Evolutionary conservation across 768 basidiomycete genomes (phyloP).

Genomic region (Hypholoma sublateritium): DNA sequence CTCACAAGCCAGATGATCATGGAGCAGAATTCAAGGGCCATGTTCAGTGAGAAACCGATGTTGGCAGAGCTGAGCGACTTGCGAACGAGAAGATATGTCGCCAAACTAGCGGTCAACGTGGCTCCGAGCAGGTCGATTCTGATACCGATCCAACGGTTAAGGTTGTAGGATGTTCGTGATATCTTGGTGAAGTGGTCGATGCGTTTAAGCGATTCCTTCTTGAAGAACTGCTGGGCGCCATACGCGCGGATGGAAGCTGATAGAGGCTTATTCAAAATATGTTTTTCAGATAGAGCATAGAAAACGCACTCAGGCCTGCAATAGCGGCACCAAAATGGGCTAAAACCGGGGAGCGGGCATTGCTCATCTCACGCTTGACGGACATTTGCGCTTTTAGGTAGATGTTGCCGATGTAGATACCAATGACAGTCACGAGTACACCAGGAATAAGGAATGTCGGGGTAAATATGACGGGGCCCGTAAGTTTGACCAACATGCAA

Average conservation of each 20-base stretch:
- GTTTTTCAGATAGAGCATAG: background rate
- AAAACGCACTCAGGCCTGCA: conserved; percentile 47
- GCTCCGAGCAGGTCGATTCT: conserved; percentile 61
- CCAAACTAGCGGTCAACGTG: conserved; percentile 53
- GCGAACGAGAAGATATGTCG: conserved; percentile 51
- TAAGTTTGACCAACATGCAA: conserved; percentile 41
- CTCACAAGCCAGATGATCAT: conserved; percentile 54
- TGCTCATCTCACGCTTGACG: conserved; percentile 47
- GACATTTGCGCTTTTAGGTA: conserved; percentile 49
- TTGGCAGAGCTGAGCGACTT: conserved; percentile 35
- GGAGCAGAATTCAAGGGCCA: conserved; percentile 59
- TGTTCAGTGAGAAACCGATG: conserved; percentile 56
- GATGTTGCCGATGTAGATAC: conserved; percentile 40
- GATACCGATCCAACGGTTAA: conserved; percentile 49
- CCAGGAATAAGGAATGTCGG: conserved; percentile 50
- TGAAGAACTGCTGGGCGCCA: conserved; percentile 55
- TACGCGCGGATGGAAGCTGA: conserved; percentile 65
- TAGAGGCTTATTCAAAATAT: background rate
- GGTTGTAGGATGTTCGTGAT: conserved; percentile 48
- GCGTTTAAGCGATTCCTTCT: conserved; percentile 42
- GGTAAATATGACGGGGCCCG: conserved; percentile 42
- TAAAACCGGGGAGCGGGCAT: conserved; percentile 37
- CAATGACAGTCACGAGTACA: conserved; percentile 38
- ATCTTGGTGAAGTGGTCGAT: conserved; percentile 54
- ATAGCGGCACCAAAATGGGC: conserved; percentile 49